phyloP scores from a whole-genome alignment of 2,329 filamentous ascomycete genomes.

The Epichloe aotearoae region DNA sequence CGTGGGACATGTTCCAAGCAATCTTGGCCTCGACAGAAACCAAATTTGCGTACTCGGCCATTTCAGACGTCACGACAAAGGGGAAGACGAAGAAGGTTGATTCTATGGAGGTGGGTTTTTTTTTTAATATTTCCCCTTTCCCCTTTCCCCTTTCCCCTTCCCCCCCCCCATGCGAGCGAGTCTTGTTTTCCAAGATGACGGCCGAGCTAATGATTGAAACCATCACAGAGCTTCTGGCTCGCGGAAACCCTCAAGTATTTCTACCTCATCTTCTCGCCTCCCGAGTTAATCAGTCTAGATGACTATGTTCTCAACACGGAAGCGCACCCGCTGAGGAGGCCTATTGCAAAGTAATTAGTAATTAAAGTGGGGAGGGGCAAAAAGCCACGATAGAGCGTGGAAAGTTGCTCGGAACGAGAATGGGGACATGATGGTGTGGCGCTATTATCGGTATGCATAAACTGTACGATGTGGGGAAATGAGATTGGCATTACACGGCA shows the following conservation, averaged over 20 bases:
- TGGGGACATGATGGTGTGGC: background rate
- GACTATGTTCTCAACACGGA: slow-evolving; percentile 50
- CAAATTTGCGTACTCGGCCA: slow-evolving; percentile 32
- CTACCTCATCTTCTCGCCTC: slow-evolving; percentile 55
- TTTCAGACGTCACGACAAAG: slow-evolving; percentile 27
- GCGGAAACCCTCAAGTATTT: slow-evolving; percentile 67
- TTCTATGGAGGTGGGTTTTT: slow-evolving; percentile 41
- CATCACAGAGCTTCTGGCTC: slow-evolving; percentile 53
- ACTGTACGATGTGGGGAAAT: no score
- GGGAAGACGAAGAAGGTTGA: slow-evolving; percentile 31
- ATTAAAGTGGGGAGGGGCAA: background rate
- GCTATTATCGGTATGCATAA: background rate
- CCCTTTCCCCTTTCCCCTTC: no score
- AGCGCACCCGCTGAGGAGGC: slow-evolving; percentile 26
- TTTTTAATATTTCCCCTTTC: background rate
- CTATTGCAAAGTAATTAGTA: background rate
- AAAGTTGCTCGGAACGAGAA: background rate
- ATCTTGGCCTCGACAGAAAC: slow-evolving; percentile 33
- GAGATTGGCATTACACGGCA: no score
- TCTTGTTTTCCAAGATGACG: no score
- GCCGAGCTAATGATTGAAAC: no score
- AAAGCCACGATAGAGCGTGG: background rate
- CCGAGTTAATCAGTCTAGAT: slow-evolving; percentile 51
- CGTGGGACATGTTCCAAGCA: slow-evolving; percentile 39
- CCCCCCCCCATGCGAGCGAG: background rate